Evolutionary conservation across 176 grass and related monocot species (phyloP), one percentile per base, ranked within the genome.

Genomic region (Rhipidocladum racemiflorum): DNA sequence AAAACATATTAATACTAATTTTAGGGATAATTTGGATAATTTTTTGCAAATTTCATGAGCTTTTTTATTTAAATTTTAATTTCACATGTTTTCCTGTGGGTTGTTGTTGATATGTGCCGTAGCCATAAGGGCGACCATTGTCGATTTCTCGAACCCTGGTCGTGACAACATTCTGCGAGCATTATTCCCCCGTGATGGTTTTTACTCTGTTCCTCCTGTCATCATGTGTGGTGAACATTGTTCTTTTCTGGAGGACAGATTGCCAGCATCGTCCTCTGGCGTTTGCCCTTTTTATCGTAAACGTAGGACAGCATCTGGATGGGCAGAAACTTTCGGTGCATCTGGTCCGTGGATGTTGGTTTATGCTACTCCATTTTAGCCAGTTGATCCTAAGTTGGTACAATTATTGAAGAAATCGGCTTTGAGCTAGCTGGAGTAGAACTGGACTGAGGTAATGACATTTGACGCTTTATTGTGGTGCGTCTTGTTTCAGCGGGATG

Each of bases 381-480:
- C 49, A 70, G 28, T 87, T 25, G 70, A 68, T 81, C 65, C 68
- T 32, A 80, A 25, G 69, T 87, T 53, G 77, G 51, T 69, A 63
- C 61, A 36, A 36, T 74, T 60, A 67, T 86, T 66, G 57, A 75
- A 54, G 17, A 56, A n/a, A 17, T 11, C 4, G 27, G 39, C 49
- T 35, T 65, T 57, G 50, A 46, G 63, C 50, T 81, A 75, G 60
- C 69, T 81, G 70, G 69, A 67, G 59, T 25, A n/a, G 54, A 86
- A 73, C 75, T 80, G 65, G 32, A 16, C 6, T 17, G 30, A 53
- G 43, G 40, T 51, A 38, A 61, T 48, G 53, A 10, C 65, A 40
- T 78, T 78, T 51, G 43, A 64, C 43, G 5, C 18, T 43, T 36
- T 63, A 29, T 16, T 16, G 4, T 3, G 29, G 75, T 9, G 17